Conservation (phyloP, 768 basidiomycete species). For the Tylopilus plumbeoviolaceoides region DNA sequence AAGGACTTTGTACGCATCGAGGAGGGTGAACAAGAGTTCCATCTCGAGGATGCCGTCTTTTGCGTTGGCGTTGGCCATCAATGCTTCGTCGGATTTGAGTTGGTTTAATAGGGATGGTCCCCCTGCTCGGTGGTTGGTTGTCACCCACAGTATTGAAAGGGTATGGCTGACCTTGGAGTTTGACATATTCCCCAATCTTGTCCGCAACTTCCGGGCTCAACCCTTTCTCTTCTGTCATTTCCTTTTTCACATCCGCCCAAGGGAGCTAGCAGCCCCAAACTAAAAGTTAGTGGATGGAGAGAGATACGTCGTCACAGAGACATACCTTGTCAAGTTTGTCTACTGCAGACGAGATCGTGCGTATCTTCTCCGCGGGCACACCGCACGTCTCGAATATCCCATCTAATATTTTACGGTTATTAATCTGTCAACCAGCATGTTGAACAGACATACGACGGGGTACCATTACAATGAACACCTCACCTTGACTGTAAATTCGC, state of each 20-base stretch:
- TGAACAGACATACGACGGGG: neutral
- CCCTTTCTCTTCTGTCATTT: constrained; percentile 97
- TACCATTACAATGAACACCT: neutral
- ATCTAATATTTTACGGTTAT: constrained; percentile 95
- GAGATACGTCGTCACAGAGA: neutral
- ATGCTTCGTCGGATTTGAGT: constrained; percentile 56
- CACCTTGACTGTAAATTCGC: constrained; percentile 93
- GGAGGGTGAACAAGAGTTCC: constrained; percentile 75
- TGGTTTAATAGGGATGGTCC: constrained; percentile 71
- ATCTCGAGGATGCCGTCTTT: constrained; percentile 86
- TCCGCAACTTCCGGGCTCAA: constrained; percentile 78
- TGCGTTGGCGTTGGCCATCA: constrained; percentile 70
- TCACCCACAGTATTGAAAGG: neutral
- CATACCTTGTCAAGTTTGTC: constrained; percentile 96
- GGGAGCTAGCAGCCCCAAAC: constrained; percentile 49
- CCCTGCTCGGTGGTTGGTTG: constrained; percentile 40
- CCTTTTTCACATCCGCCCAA: constrained; percentile 89
- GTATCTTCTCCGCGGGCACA: constrained; percentile 84
- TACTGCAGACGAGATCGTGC: constrained; percentile 91
- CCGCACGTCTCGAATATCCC: constrained; percentile 97
- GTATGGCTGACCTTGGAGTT: constrained; percentile 71
- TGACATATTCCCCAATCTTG: constrained; percentile 95
- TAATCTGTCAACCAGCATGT: constrained; percentile 51
- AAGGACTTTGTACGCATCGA: constrained; percentile 74
- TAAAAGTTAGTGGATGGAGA: neutral